These are phyloP conservation scores for Aegilops tauschii DNA, from an alignment of 176 grass and related monocot species.

Conservation along the genomic window DNA sequence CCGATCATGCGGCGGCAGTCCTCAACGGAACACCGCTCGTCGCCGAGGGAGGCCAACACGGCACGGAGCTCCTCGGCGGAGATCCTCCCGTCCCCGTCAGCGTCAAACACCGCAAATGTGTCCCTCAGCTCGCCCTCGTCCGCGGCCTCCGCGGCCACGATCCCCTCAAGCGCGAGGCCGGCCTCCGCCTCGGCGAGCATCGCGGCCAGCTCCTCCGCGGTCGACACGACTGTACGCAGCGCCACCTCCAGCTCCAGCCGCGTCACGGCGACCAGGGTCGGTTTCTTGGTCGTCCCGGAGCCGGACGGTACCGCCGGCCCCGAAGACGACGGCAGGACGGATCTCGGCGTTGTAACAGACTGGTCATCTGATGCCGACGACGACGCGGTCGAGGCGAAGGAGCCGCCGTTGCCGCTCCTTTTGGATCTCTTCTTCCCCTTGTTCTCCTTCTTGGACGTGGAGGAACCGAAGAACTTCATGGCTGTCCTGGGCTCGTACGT, in stretches of 20 bases:
- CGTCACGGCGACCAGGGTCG: slow-evolving; percentile 12
- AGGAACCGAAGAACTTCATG: slow-evolving; percentile 43
- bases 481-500: background rate
- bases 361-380: background rate
- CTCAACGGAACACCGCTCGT: slow-evolving; percentile 54
- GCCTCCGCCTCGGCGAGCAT: slow-evolving; percentile 36
- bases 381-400: slow-evolving; percentile 29
- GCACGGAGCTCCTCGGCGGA: slow-evolving; percentile 70
- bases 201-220: slow-evolving; percentile 39
- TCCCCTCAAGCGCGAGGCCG: background rate
- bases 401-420: background rate
- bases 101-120: slow-evolving; percentile 71
- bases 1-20: slow-evolving; percentile 80
- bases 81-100: slow-evolving; percentile 73
- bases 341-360: slow-evolving; percentile 19
- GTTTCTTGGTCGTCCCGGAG: background rate
- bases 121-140: slow-evolving; percentile 63
- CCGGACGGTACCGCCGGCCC: background rate
- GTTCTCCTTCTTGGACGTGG: background rate
- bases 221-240: slow-evolving; percentile 31
- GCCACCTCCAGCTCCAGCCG: slow-evolving; percentile 43
- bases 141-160: background rate
- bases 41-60: slow-evolving; percentile 54
- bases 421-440: background rate
- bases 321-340: slow-evolving; percentile 13